Evolutionary conservation across 164 flowering plant genomes (phyloP), one percentile per base, ranked within the genome.

Genomic region (Aristolochia fimbriata): DNA sequence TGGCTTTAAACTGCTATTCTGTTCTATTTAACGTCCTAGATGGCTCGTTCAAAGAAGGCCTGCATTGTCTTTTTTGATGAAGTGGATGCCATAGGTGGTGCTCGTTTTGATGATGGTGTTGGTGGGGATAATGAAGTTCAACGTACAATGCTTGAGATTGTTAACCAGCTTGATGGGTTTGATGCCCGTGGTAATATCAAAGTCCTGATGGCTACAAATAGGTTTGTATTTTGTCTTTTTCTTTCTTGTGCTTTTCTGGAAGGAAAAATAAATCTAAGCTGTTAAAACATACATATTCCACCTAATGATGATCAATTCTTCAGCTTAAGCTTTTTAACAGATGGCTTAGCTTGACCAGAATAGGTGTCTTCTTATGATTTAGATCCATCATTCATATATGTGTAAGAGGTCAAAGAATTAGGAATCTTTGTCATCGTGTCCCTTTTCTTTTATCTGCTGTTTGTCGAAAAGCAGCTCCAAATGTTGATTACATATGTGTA

Each of bases 31-130:
- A 52, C 69, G 64, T 70, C 43, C 43, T 25, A 92, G 98, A 86
- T 92, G 98, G 98, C 98, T 15, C 85, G 97, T 6, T 93, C 98
- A 12, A 93, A 90, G 50, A 90, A 90, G 64, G 98, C 97, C 51
- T 93, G 96, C 60, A 93, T 93, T 65, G 87, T 93, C 51, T 93
- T 93, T 61, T 93, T 90, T 63, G 97, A 93, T 84, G 98, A 90
- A 86, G 84, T 90, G 33, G 98, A 93, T 87, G 98, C 98, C 47
- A 92, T 92, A 47, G 98, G 98, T 7, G 98, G 98, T 67, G 96
- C 97, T 6, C 85, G 96, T 31, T 92, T 92, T 74, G 94, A 90
- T 72, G 98, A 90, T 76, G 97, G 98, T 61, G 94, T 80, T 20
- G 97, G 98, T 63, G 94, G 98, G 47, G 97, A 90, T 70, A 93